Base-by-base conservation (phyloP, 2,329 filamentous ascomycete species). In the Gaeumannomyces tritici region DNA sequence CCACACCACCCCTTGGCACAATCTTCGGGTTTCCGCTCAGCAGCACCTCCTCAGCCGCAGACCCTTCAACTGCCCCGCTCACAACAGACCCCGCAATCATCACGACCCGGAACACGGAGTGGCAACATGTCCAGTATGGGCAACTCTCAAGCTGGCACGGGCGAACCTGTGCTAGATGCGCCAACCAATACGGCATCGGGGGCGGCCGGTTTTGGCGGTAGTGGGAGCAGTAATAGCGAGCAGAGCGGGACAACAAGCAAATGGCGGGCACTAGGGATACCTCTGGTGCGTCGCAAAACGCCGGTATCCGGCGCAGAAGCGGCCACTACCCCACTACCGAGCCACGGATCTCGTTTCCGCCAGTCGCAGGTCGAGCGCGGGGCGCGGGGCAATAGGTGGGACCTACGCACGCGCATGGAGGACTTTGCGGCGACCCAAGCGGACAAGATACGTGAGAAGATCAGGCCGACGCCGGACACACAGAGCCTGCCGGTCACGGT, bases 391-490 rank as follows among this genome's bases (percentile, higher is more conserved):
- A 66, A 62, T 62, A 73, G 78, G 55, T 87, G 85, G 84, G 83
- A 87, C 67, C 67, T 88, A 12, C 79, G 79, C 42, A 76, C 75
- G 12, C 78, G 83, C 18, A 69, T 88, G 1, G 85, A 88, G 64
- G 81, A 86, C 59, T 87, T 87, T 67, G 83, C 84, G 0, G 83
- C 77, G 1, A 79, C 77, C 9, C 84, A 87, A 65, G 85, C 84
- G 0, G 85, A 88, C 65, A 82, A 78, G 69, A 71, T 87, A 7
- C 76, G 83, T 12, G 84, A 87, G 62, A 79, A 76, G 63, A 77
- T 85, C 58, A 76, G 80, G 13, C 79, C 83, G 12, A 80, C 79
- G 0, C 77, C 80, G 0, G 79, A 83, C 66, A 83, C 80, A 2
- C 80, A 81, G 26, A 80, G 78, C 64, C 73, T 88, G 24, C 83